These are phyloP conservation scores for Phytophthora citrophthora DNA, from an alignment of 352 stramenopile species.

Conservation along the genomic window DNA sequence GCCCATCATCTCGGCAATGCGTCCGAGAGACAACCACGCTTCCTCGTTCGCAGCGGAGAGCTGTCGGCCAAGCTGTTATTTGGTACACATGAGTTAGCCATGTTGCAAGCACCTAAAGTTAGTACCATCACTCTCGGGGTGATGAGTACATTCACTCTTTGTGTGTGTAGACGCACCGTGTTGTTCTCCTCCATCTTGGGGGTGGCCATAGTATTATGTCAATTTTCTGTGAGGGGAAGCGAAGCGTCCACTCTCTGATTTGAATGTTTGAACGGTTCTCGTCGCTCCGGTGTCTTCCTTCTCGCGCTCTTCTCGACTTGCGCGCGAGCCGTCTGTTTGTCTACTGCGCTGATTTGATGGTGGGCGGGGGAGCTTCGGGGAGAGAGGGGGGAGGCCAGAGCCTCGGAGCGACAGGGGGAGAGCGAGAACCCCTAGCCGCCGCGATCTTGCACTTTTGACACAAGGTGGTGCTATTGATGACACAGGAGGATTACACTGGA, in stretches of 20 bases:
- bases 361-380: constrained; percentile 25
- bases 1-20: constrained; percentile 91
- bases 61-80: constrained; percentile 64
- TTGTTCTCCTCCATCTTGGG: constrained; percentile 87
- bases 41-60: constrained; percentile 84
- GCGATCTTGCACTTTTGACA: constrained; percentile 15
- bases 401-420: constrained; percentile 35
- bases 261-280: not conserved
- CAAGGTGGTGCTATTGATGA: constrained; percentile 17
- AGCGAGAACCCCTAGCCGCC: constrained; percentile 28
- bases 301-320: constrained; percentile 26
- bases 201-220: constrained; percentile 55
- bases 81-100: constrained; percentile 5
- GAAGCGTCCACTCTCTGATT: constrained; percentile 13
- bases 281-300: constrained; percentile 1
- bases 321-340: constrained; percentile 45
- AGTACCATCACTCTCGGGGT: constrained; percentile 20
- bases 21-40: constrained; percentile 80
- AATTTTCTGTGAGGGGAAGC: not conserved
- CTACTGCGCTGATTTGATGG: constrained; percentile 50
- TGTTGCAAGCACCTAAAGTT: not conserved
- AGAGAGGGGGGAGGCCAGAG: constrained; percentile 23
- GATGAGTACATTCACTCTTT: constrained; percentile 12
- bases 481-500: not conserved
- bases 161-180: constrained; percentile 38